Conservation (phyloP, 176 grass and related monocot genomes). For the Guadua angustifolia region DNA sequence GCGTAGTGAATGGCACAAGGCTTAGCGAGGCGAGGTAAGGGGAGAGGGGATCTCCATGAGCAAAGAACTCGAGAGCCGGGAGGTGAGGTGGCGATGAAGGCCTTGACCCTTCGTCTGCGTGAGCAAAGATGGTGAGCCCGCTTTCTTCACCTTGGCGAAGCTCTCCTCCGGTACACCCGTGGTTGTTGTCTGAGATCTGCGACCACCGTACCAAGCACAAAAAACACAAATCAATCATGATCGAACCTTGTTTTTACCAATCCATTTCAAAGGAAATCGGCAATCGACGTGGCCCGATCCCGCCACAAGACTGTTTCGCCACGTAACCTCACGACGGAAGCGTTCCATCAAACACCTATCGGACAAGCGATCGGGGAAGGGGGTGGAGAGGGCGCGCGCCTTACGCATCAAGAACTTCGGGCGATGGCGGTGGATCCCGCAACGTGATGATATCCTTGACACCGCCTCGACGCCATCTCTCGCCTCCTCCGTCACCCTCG, state of each 20-base stretch:
- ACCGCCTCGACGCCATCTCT: no score
- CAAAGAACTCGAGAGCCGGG: conserved; percentile 73
- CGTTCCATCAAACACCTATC: conserved; percentile 42
- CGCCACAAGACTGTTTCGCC: conserved; percentile 68
- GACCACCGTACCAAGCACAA: conserved; percentile 6
- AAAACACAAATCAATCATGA: not conserved
- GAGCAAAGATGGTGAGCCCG: conserved; percentile 82
- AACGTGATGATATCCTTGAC: no score
- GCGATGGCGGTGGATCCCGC: no score
- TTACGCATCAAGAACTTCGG: no score
- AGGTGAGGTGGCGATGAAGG: conserved; percentile 75
- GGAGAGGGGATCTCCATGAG: not conserved
- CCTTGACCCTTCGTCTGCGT: conserved; percentile 81
- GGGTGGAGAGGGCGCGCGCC: not conserved
- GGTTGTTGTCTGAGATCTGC: conserved; percentile 90
- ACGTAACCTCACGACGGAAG: conserved; percentile 74
- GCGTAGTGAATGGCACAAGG: no score
- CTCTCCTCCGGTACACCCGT: conserved; percentile 89
- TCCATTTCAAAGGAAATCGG: not conserved
- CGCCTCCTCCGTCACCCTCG: no score
- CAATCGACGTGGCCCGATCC: not conserved
- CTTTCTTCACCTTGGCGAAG: conserved; percentile 97
- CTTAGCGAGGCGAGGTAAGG: not conserved
- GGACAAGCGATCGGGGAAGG: not conserved
- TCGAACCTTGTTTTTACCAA: not conserved